These are phyloP conservation scores for Penstemon barbatus DNA, from an alignment of 257 asterid species.

Conservation along the genomic window DNA sequence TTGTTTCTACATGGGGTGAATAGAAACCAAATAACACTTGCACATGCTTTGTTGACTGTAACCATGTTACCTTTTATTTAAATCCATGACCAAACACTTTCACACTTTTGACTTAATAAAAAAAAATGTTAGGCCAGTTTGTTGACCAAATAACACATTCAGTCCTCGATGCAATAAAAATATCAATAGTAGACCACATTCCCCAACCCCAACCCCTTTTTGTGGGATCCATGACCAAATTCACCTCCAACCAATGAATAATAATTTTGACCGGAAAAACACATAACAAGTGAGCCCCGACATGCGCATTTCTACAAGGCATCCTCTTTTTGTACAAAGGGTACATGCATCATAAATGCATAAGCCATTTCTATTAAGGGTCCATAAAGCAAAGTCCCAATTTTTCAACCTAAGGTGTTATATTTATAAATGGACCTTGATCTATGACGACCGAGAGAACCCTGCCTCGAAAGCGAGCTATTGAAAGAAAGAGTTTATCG, in stretches of 20 bases:
- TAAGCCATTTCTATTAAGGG: constrained; percentile 3
- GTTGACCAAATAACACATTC: constrained; percentile 47
- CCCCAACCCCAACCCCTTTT: constrained; percentile 7
- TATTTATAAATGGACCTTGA: neutral
- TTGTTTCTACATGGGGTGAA: constrained; percentile 31
- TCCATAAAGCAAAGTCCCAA: constrained; percentile 19
- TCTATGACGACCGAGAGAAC: no score
- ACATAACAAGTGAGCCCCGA: constrained; percentile 1
- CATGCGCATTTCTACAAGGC: constrained; percentile 36
- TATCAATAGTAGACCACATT: constrained; percentile 28
- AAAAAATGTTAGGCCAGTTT: constrained; percentile 39
- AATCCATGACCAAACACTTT: constrained; percentile 48
- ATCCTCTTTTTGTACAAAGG: constrained; percentile 21
- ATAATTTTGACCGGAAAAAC: constrained; percentile 29
- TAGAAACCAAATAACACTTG: constrained; percentile 33
- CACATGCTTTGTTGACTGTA: constrained; percentile 75
- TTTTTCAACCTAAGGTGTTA: constrained; percentile 5
- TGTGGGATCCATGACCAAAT: constrained; percentile 25
- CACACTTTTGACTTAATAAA: constrained; percentile 47
- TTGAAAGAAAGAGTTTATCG: no score
- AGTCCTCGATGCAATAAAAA: constrained; percentile 29
- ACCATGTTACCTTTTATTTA: constrained; percentile 56
- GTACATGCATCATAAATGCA: constrained; percentile 27
- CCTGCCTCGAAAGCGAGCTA: no score
- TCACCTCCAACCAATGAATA: constrained; percentile 30